Percentiles rank a stretch among this genome's conserved stretches.
Conservation (phyloP, 2,329 filamentous ascomycete genomes). For the Clathrospora elynae region DNA sequence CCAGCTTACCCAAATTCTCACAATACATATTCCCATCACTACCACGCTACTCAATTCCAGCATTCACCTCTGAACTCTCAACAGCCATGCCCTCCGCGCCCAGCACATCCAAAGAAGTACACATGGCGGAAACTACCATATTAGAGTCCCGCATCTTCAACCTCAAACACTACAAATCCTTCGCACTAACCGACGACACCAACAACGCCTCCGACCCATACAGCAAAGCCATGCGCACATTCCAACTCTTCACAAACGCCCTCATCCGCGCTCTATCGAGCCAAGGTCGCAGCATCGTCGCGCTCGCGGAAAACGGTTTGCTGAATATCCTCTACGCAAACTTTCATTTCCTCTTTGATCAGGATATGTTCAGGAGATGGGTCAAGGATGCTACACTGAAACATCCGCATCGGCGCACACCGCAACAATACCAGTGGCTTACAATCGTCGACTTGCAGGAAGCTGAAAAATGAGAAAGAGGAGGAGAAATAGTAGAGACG, state of each 20-base stretch:
- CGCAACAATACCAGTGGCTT: conserved; percentile 7
- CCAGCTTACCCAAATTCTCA: too few species aligned
- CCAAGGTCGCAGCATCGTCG: background rate
- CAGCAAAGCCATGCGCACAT: conserved; percentile 3
- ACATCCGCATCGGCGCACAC: conserved; percentile 10
- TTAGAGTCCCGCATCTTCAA: background rate
- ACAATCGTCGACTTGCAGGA: conserved; percentile 5
- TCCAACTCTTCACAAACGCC: conserved; percentile 8
- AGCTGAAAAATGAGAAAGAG: too few species aligned
- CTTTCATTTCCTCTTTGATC: conserved; percentile 3
- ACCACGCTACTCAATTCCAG: too few species aligned
- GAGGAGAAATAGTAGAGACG: background rate
- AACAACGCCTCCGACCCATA: background rate
- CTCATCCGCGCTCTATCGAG: conserved; percentile 1
- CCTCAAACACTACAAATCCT: background rate
- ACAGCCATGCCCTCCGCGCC: too few species aligned
- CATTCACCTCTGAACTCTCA: too few species aligned
- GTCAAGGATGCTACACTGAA: conserved; percentile 11
- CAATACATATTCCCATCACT: too few species aligned
- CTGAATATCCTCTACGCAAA: background rate
- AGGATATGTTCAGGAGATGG: conserved; percentile 1
- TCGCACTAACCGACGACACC: background rate
- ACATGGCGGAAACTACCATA: too few species aligned
- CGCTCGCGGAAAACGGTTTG: background rate
- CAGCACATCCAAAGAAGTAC: too few species aligned